phyloP scores from a whole-genome alignment of 805 yeast species.

The Schwanniomyces vanrijiae region DNA sequence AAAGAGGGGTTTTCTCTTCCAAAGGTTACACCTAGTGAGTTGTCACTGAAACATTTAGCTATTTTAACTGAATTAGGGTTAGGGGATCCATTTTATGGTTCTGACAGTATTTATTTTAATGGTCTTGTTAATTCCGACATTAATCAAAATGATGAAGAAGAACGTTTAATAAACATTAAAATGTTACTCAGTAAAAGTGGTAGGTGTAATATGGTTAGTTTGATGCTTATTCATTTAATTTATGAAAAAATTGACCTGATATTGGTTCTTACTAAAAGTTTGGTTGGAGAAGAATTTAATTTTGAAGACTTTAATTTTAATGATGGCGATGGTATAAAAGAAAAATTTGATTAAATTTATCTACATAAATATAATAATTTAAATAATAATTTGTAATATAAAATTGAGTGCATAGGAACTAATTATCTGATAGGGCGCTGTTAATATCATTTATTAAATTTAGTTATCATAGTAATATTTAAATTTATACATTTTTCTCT shows the following conservation, averaged over 20 bases:
- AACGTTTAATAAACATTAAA: conserved; percentile 14
- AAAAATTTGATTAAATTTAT: not conserved
- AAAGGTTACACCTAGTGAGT: conserved; percentile 29
- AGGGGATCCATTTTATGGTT: conserved; percentile 4
- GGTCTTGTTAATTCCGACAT: not conserved
- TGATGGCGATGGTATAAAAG: conserved; percentile 4
- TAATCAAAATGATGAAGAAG: not conserved
- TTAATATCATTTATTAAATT: too few species aligned
- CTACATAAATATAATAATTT: not conserved
- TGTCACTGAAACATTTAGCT: conserved; percentile 30
- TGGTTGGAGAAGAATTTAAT: conserved; percentile 37
- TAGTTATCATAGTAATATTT: too few species aligned
- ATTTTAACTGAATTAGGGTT: conserved; percentile 8
- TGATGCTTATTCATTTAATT: conserved; percentile 28
- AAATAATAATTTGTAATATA: too few species aligned
- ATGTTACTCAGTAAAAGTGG: conserved; percentile 32
- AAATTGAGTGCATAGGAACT: too few species aligned
- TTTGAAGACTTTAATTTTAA: conserved; percentile 9
- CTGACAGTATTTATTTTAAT: conserved; percentile 3
- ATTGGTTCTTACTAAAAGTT: conserved; percentile 24
- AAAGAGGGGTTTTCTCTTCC: conserved; percentile 25
- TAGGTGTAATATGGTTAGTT: conserved; percentile 23
- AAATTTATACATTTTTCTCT: too few species aligned
- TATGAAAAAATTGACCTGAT: conserved; percentile 30
- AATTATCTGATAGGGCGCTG: too few species aligned